Conservation (phyloP, 257 asterid species). For the Scutellaria minor region DNA sequence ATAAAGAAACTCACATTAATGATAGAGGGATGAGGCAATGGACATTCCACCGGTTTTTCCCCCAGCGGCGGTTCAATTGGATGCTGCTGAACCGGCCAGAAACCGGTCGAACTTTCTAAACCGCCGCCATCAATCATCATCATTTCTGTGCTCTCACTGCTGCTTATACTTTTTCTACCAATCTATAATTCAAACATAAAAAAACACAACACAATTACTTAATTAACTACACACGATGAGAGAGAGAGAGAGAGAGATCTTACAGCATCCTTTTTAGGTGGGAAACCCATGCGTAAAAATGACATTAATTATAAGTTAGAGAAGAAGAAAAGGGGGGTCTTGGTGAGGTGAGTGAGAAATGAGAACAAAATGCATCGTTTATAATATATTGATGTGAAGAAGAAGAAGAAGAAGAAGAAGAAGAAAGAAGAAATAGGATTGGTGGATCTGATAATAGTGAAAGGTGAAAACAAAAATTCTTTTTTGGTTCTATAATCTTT, state of each 20-base stretch:
- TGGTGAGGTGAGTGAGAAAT: not conserved
- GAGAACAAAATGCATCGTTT: conserved; percentile 11
- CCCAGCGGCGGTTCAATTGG: conserved; percentile 37
- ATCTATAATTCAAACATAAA: not conserved
- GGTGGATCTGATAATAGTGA: conserved; percentile 33
- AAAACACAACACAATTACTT: not conserved
- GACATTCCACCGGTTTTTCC: conserved; percentile 36
- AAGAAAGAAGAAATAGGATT: not conserved
- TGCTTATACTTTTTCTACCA: conserved; percentile 27
- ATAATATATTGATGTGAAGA: not conserved
- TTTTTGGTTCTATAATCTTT: conserved; percentile 26
- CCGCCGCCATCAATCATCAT: not conserved
- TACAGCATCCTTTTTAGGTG: conserved; percentile 21
- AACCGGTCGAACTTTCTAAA: conserved; percentile 8
- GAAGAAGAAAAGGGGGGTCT: not conserved
- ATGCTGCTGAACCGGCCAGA: conserved; percentile 39
- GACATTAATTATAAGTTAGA: conserved; percentile 16
- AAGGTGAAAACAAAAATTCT: conserved; percentile 4
- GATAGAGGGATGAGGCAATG: conserved; percentile 33
- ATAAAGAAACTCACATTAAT: conserved; percentile 19
- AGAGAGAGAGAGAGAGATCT: not conserved
- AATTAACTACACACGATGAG: not conserved
- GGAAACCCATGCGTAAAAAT: conserved; percentile 29
- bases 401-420: too few species aligned
- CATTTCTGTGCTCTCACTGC: conserved; percentile 28